A percentile compares a stretch with the other conserved stretches of the same genome.
phyloP scores from a whole-genome alignment of 805 yeast species.

The Candida silvicultrix region DNA sequence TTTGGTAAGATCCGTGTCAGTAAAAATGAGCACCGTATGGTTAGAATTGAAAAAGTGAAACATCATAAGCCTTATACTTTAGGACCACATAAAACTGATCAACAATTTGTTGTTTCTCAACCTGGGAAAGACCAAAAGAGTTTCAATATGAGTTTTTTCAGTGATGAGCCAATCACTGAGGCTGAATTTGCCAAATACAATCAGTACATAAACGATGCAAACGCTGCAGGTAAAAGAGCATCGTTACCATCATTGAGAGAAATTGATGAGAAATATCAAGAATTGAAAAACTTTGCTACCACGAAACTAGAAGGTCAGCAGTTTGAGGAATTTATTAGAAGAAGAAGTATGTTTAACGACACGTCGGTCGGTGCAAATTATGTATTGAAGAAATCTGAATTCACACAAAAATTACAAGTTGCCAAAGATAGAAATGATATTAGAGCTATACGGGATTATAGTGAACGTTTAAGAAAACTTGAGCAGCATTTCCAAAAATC shows the following conservation, averaged over 20 bases:
- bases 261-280: constrained; percentile 56
- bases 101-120: constrained; percentile 70
- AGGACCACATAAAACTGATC: constrained; percentile 40
- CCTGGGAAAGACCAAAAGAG: constrained; percentile 67
- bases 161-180: constrained; percentile 66
- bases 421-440: constrained; percentile 48
- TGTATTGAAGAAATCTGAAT: constrained; percentile 64
- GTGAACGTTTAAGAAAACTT: constrained; percentile 27
- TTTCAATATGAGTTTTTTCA: constrained; percentile 72
- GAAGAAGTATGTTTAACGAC: constrained; percentile 58
- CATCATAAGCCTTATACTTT: constrained; percentile 45
- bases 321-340: constrained; percentile 71
- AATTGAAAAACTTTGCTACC: constrained; percentile 55
- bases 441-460: constrained; percentile 33
- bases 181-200: constrained; percentile 73
- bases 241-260: constrained; percentile 58
- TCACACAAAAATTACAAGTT: constrained; percentile 68
- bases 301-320: constrained; percentile 66
- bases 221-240: constrained; percentile 20
- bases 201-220: constrained; percentile 52
- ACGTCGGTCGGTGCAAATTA: constrained; percentile 61
- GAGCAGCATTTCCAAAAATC: constrained; percentile 28
- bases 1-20: constrained; percentile 79
- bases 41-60: constrained; percentile 64
- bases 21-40: constrained; percentile 71